A percentile compares a stretch with the other conserved stretches of the same genome.
Conservation (phyloP, 352 stramenopile species). For the Globisporangium carolinianum region DNA sequence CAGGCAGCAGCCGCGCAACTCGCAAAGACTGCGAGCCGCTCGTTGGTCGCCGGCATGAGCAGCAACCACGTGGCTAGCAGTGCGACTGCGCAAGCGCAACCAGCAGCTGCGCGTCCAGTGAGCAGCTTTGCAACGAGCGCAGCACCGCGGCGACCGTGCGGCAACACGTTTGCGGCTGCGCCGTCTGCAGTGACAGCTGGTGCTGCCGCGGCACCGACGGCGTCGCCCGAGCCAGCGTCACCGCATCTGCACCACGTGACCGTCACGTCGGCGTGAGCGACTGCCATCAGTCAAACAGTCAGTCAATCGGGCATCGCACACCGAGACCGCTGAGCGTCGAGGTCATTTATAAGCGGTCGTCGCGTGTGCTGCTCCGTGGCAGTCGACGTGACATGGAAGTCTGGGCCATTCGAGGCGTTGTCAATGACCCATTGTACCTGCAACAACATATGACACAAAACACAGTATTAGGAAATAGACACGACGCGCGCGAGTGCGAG, state of each 20-base stretch:
- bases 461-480: too few species aligned
- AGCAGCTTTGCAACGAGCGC: constrained; percentile 23
- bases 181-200: constrained; percentile 39
- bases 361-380: too few species aligned
- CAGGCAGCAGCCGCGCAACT: constrained; percentile 5
- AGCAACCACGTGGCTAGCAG: too few species aligned
- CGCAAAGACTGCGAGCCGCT: constrained; percentile 7
- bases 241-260: constrained; percentile 61
- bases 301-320: not conserved
- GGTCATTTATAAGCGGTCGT: too few species aligned
- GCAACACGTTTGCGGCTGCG: constrained; percentile 31
- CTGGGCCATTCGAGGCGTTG: too few species aligned
- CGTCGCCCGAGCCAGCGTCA: constrained; percentile 33
- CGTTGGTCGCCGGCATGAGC: constrained; percentile 4
- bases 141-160: constrained; percentile 25
- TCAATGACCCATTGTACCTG: too few species aligned
- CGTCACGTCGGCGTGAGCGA: constrained; percentile 51
- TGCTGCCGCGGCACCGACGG: constrained; percentile 27
- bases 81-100: not conserved
- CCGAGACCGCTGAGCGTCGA: too few species aligned
- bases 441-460: too few species aligned
- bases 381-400: too few species aligned
- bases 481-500: too few species aligned
- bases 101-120: constrained; percentile 14
- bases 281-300: not conserved